Evolutionary conservation across 345 rosid genomes (phyloP), one percentile per base, ranked within the genome.

Genomic region (Eucalyptus curtisii): DNA sequence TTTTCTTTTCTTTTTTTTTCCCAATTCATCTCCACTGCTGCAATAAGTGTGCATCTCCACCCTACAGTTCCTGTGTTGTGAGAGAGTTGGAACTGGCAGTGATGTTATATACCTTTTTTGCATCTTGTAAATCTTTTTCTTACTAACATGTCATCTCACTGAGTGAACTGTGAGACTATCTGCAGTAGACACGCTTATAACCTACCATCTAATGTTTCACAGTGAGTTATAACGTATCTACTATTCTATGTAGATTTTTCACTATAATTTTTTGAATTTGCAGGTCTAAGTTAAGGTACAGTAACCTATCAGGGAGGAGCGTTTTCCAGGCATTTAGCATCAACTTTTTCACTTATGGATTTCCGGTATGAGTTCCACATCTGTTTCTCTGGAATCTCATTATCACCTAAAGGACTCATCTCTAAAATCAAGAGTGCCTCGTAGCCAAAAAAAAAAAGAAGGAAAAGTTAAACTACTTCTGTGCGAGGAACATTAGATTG

Each of bases 271-370:
- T 50, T 81, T 25, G 47, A 47, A 66, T 86, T 30, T 90, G 88
- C 90, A 93, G 94, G 88, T 91, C 91, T 81, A 92, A 90, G 86
- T 90, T 88, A 47, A 90, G 92, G 85, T 91, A 92, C 50, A 68
- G 90, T 57, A 92, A 88, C 80, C 84, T 93, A 88, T 89, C 90
- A 66, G 90, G 90, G 89, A 90, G 92, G 90, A 88, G 88, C 57
- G 64, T 92, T 88, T 93, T 93, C 86, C 94, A 87, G 90, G 92
- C 92, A 48, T 93, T 92, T 88, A 90, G 91, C 88, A 90, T 93
- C 50, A 93, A 93, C 90, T 93, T 92, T 88, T 93, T 93, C 88
- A 92, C 94, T 87, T 92, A 93, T 82, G 94, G 94, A 85, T 92
- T 93, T 87, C 93, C 93, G 86, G 94, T 92, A 92, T 22, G 92